Evolutionary conservation across 2,329 filamentous ascomycete genomes (phyloP), one percentile per base, ranked within the genome.

Genomic region (Arthrobotrys sinensis): DNA sequence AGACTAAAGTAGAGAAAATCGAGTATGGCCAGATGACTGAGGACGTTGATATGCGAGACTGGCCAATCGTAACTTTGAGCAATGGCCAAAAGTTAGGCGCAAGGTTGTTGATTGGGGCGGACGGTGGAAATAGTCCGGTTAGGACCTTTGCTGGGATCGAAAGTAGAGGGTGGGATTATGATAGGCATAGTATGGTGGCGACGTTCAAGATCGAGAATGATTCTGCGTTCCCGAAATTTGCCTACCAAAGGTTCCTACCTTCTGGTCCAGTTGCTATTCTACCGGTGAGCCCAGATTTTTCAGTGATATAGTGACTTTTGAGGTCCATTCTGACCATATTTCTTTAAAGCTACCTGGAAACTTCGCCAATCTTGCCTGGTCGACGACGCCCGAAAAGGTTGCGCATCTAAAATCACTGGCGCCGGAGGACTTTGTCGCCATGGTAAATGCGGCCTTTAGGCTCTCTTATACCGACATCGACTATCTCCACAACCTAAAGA

Each of bases 201-300:
- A 97, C 94, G 0, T 86, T 99, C 14, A 87, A 91, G 81, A 87
- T 97, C 21, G 89, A 92, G 68, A 88, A 88, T 69, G 85, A 86
- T 55, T 88, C 87, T 32, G 85, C 87, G 14, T 85, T 86, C 60
- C 86, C 83, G 82, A 93, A 92, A 83, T 93, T 91, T 60, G 96
- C 96, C 28, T 99, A 97, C 84, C 96, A 99, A 85, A 90, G 96
- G 68, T 99, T 99, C 86, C 87, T 99, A 12, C 96, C 96, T 3
- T 93, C 93, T 0, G 96, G 96, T 0, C 96, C 96, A 0, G 90
- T 98, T 64, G 96, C 96, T 16, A 90, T 98, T 85, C 89, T 99
- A 0, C 96, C 96, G 0, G 80, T 82, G 70, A 46, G 80, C 76
- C 32, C 12, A 38, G n/a, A 46, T 10, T 19, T 8, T 6, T 1